These are phyloP conservation scores for Crithidia bombi DNA, from an alignment of 208 protist species.

Conservation along the genomic window DNA sequence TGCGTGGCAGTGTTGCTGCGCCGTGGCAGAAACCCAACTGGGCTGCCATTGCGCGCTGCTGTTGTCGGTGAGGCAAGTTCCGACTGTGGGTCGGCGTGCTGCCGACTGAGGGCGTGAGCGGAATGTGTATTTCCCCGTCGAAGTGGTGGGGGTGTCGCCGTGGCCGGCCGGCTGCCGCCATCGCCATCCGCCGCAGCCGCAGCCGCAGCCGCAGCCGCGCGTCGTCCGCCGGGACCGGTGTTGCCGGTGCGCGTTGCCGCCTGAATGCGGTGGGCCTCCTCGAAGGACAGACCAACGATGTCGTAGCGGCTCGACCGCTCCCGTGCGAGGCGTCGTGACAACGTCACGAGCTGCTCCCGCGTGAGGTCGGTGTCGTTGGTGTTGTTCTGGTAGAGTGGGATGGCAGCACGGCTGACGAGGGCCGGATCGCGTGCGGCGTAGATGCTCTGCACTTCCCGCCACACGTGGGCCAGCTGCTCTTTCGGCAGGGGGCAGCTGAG, in stretches of 20 bases:
- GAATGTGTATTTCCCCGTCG: constrained; percentile 10
- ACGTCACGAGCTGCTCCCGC: constrained; percentile 29
- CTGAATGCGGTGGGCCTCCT: constrained; percentile 39
- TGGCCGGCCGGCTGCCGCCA: background rate
- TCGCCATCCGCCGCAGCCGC: background rate
- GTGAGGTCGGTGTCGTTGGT: constrained; percentile 38
- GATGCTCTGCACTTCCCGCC: constrained; percentile 51
- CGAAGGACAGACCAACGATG: constrained; percentile 55
- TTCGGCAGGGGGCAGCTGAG: constrained; percentile 68
- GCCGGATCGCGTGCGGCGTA: constrained; percentile 36
- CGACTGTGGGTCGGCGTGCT: constrained; percentile 13
- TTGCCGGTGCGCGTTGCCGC: constrained; percentile 5
- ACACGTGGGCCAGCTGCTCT: constrained; percentile 62
- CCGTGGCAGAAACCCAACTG: too few species aligned
- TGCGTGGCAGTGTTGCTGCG: constrained; percentile 3
- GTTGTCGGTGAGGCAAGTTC: background rate
- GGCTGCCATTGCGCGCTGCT: background rate
- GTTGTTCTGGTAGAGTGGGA: constrained; percentile 52
- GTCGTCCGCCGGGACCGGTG: background rate
- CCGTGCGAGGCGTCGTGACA: constrained; percentile 38
- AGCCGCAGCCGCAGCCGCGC: background rate
- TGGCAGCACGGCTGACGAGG: constrained; percentile 38
- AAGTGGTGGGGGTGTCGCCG: background rate
- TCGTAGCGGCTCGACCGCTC: constrained; percentile 45
- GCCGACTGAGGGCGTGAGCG: background rate